Base-by-base conservation (phyloP, 306 rosid species). In the Prunus kanzakura region DNA sequence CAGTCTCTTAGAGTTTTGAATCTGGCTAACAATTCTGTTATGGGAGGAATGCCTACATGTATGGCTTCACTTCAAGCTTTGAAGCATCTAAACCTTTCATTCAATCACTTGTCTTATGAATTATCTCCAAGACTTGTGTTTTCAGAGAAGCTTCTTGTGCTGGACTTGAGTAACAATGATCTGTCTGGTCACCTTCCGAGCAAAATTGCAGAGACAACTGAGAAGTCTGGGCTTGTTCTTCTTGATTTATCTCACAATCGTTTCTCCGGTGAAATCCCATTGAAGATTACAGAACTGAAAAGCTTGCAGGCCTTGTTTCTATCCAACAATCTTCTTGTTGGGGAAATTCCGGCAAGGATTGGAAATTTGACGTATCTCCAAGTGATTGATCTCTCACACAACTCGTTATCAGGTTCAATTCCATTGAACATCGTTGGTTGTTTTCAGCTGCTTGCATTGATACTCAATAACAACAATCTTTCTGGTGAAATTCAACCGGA, bases 401-500 rank as follows among this genome's bases (percentile, higher is more conserved):
- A 96, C 85, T 83, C 84, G 38, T 74, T 96, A 77, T 89, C 99
- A 30, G 99, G 98, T 11, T 86, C 92, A 62, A 92, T 96, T 79
- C 99, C 99, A 1, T 82, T 96, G 23, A 92, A 92, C 71, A 91
- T 96, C 27, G 98, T 96, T 51, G 99, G 99, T 49, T 96, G 99
- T 85, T 96, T 92, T 86, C 99, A 96, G 90, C 81, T 96, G 78
- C 96, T 89, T 85, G 97, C 99, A 58, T 76, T 96, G 79, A 87
- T 92, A 56, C 91, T 96, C 68, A 92, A 83, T 67, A 86, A 91
- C 84, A 96, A 96, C 85, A 89, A 92, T 78, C 93, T 96, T 68
- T 90, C 98, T 50, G 98, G 99, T 50, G 97, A 90, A 63, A 96
- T 96, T 85, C 98, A 92, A 76, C 99, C 99, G 0, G 99, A 96